These are phyloP conservation scores for Cladosporium oxysporum DNA, from an alignment of 2,329 filamentous ascomycete species.

Conservation along the genomic window DNA sequence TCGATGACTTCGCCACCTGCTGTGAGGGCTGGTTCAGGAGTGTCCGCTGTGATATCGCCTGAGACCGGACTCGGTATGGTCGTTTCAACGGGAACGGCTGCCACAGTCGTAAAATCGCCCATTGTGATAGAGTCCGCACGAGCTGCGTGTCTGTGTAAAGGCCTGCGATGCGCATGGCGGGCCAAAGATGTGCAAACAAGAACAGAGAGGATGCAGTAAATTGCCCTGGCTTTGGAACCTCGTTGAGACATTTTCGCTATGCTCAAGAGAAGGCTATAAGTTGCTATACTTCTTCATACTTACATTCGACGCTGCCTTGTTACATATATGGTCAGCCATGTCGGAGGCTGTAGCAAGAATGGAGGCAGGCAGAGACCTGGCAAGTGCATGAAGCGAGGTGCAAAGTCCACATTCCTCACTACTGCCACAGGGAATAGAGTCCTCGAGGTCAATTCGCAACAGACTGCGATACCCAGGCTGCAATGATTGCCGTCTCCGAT, in stretches of 20 bases:
- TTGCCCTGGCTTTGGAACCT: neutral
- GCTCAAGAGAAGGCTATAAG: neutral
- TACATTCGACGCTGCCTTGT: neutral
- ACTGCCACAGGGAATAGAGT: neutral
- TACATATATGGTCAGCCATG: slow-evolving; percentile 5
- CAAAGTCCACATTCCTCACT: slow-evolving; percentile 10
- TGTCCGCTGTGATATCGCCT: neutral
- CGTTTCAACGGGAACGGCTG: neutral
- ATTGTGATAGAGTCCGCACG: neutral
- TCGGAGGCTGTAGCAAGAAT: slow-evolving; percentile 14
- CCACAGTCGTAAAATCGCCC: neutral
- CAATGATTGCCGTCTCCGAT: neutral
- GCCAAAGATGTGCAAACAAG: neutral
- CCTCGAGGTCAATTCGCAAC: neutral
- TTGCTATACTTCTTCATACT: neutral
- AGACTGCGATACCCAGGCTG: neutral
- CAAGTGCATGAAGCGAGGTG: slow-evolving; percentile 16
- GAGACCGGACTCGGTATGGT: neutral
- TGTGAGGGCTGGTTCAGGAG: slow-evolving; percentile 14
- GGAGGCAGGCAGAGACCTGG: slow-evolving; percentile 9
- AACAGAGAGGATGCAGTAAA: neutral
- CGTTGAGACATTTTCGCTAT: neutral
- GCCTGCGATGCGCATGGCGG: slow-evolving; percentile 9
- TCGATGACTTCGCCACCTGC: slow-evolving; percentile 24
- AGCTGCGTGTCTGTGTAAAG: neutral